Base-by-base conservation (phyloP, 306 rosid species). In the Acacia confusa region DNA sequence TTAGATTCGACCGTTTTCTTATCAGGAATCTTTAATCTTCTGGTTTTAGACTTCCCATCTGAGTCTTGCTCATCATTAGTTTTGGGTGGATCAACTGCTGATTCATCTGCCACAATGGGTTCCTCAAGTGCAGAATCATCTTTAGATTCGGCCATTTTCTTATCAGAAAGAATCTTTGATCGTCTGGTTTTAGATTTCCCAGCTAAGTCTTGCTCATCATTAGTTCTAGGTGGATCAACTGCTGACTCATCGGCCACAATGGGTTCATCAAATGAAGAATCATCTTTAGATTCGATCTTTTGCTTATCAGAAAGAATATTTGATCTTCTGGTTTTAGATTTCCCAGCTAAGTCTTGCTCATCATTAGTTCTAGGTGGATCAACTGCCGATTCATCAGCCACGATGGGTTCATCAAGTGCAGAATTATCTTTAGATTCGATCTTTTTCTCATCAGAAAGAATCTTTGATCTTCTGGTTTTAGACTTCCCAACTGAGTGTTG, bases 401-500 rank as follows among this genome's bases (percentile, higher is more conserved):
- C 32, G 24, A 22, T 57, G 64, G 30, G 32, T 58, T 58, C 65
- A 24, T 24, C 30, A 24, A 24, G 65, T 1, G 16, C 28, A 22
- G 15, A 10, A 58, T 58, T 11, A 24, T 58, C 65, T 9, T 10
- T 9, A 11, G 28, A 30, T 58, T 58, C 30, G 14, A 10, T 9
- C 16, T 9, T 22, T 58, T 24, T 58, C 65, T 8, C 25, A 9
- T 22, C 32, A n/a, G 65, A 3, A 58, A 10, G 15, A 58, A 10
- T 58, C 65, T 58, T 58, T 10, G 30, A 58, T 58, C 30, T 58
- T 24, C 14, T 58, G 15, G 4, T 22, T 58, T 65, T 72, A 77
- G 70, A 70, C 82, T 74, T 41, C 43, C 79, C 78, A 52, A 72
- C 74, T 11, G 4, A 57, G 5, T 71, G 71, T 72, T 76, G 13